phyloP scores from a whole-genome alignment of 1,284 basidiomycete genomes.

The Ganoderma lingzhi region DNA sequence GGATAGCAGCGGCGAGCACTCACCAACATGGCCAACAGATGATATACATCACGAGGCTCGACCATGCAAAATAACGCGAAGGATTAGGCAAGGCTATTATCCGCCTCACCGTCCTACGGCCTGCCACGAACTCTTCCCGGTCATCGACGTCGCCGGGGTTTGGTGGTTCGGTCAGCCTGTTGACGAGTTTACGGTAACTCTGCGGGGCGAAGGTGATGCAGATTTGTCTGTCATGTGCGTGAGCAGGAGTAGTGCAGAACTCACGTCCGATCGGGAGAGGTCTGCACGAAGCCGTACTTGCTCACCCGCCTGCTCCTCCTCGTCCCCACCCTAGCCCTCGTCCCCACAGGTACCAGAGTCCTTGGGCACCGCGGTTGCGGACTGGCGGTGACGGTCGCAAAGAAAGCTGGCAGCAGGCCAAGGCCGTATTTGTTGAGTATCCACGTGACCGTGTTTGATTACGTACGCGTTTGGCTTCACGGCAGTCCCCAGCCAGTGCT shows the following conservation, averaged over 20 bases:
- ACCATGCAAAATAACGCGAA: conserved; percentile 75
- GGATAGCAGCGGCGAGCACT: conserved; percentile 36
- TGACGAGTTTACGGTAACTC: conserved; percentile 50
- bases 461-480: too few species aligned
- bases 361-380: too few species aligned
- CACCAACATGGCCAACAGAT: conserved; percentile 85
- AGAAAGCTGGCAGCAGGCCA: too few species aligned
- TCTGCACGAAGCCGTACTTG: conserved; percentile 54
- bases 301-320: conserved; percentile 42
- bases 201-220: conserved; percentile 55
- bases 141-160: conserved; percentile 30
- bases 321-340: conserved; percentile 30
- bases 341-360: conserved; percentile 21
- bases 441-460: too few species aligned
- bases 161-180: conserved; percentile 24
- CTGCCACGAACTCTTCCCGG: conserved; percentile 40
- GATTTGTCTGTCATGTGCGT: conserved; percentile 56
- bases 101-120: conserved; percentile 32
- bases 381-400: too few species aligned
- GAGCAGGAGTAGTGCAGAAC: conserved; percentile 54
- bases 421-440: too few species aligned
- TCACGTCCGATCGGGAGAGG: conserved; percentile 44
- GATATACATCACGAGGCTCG: conserved; percentile 71
- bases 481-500: too few species aligned
- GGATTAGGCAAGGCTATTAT: conserved; percentile 15